These are phyloP conservation scores for Saccharomycopsis schoenii DNA, from an alignment of 805 yeast genomes.

Conservation along the genomic window DNA sequence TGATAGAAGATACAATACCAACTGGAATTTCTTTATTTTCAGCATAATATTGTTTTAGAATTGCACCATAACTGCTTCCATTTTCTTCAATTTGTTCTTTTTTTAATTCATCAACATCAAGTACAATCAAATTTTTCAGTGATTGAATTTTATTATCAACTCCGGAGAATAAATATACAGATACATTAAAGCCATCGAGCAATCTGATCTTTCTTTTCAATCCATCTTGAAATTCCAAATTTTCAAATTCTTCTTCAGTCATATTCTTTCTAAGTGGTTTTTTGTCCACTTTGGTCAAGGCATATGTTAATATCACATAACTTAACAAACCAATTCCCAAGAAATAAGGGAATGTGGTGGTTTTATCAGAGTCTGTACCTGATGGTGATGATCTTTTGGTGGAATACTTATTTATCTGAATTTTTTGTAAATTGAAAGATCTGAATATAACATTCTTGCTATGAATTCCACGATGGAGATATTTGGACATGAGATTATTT, in stretches of 20 bases:
- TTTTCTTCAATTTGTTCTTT: neutral
- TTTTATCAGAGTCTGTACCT: neutral
- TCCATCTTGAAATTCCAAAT: conserved; percentile 9
- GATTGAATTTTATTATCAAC: neutral
- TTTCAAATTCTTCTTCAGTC: conserved; percentile 22
- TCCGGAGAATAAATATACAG: neutral
- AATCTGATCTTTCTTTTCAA: conserved; percentile 11
- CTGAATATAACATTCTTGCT: neutral
- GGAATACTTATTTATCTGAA: neutral
- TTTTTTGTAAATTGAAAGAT: neutral
- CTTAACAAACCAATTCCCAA: conserved; percentile 25
- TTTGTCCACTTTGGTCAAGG: conserved; percentile 23
- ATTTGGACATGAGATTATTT: neutral
- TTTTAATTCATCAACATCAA: neutral
- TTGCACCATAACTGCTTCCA: conserved; percentile 3
- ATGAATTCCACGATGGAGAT: neutral
- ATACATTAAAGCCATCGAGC: neutral
- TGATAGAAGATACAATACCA: conserved; percentile 8
- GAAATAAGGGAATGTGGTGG: conserved; percentile 22
- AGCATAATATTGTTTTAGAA: conserved; percentile 8
- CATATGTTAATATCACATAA: conserved; percentile 25
- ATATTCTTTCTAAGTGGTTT: conserved; percentile 22
- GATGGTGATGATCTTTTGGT: neutral
- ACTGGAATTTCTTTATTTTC: conserved; percentile 3
- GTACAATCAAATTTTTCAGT: neutral